Evolutionary conservation across 2,329 filamentous ascomycete genomes (phyloP), one percentile per base, ranked within the genome.

Genomic region (Aspergillus oerlinghausenensis): DNA sequence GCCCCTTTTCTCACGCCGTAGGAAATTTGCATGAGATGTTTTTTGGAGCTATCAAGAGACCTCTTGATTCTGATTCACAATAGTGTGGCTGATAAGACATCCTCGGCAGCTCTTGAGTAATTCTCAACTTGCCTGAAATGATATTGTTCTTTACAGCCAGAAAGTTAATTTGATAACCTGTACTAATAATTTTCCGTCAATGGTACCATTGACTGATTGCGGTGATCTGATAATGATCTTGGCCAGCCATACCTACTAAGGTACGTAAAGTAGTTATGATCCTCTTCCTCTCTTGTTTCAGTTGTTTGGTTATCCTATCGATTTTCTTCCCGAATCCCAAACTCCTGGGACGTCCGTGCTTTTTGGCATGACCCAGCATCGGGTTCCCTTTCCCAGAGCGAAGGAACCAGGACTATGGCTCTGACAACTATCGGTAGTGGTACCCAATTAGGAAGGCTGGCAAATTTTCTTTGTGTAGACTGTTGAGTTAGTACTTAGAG

Each of bases 321-420:
- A 47, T 47, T 47, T 23, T 23, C 14, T 47, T 47, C 43, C 43
- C 43, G 43, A 47, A 47, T 47, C 21, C 43, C 43, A 26, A 26
- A 47, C 43, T 47, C 43, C 55, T 65, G 65, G 65, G 52, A 65
- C 63, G 57, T 56, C 56, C 59, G 62, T 56, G 57, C 62, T 56
- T 60, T 59, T 63, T 54, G 19, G 11, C 23, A 23, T 47, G 21
- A 26, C 23, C 25, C 5, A n/a, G 43, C 23, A 11, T 26, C 40
- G 8, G 21, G 48, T 51, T 28, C n/a, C 52, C 35, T 28, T 32
- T 51, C n/a, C 26, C 21, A 23, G 35, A 50, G 35, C 45, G 9
- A 14, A 47, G 11, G 21, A 47, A 47, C 42, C 42, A 38, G 32
- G 32, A 38, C 32, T 17, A 38, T 38, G 32, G 32, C 14, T 38